Evolutionary conservation across 2,329 filamentous ascomycete species (phyloP).

Genomic region (Trichoderma endophyticum): DNA sequence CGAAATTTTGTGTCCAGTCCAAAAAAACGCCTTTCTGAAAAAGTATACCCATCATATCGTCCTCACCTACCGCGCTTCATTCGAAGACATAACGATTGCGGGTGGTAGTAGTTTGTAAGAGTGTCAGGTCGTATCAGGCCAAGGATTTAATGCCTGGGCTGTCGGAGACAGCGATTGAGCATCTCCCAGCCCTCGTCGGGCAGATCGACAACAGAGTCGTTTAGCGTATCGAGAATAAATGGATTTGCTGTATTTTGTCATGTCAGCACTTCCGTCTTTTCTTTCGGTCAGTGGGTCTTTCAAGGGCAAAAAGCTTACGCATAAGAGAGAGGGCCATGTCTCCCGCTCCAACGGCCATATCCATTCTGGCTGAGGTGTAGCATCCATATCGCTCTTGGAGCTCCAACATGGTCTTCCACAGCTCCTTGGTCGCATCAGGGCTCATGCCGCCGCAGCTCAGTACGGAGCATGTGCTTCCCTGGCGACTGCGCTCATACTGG

Average conservation of each 20-base stretch:
- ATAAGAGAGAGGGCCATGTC: conserved; percentile 40
- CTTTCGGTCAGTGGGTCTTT: neutral
- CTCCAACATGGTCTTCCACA: conserved; percentile 50
- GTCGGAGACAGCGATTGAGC: conserved; percentile 31
- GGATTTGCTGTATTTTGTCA: conserved; percentile 31
- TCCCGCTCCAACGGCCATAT: conserved; percentile 43
- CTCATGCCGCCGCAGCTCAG: conserved; percentile 34
- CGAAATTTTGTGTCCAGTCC: neutral
- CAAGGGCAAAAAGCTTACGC: conserved; percentile 37
- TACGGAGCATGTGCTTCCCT: conserved; percentile 30
- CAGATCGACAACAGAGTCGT: conserved; percentile 37
- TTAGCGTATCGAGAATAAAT: conserved; percentile 41
- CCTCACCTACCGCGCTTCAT: neutral
- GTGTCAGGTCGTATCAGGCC: neutral
- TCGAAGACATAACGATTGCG: neutral
- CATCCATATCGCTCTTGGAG: conserved; percentile 47
- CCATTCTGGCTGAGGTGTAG: conserved; percentile 49
- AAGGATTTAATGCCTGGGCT: neutral
- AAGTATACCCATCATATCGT: neutral
- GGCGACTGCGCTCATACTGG: conserved; percentile 22
- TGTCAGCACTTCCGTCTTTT: neutral
- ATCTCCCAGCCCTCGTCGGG: conserved; percentile 37
- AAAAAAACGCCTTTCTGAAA: conserved; percentile 6
- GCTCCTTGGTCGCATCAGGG: conserved; percentile 38
- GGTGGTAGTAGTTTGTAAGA: neutral